Conservation (phyloP, 768 basidiomycete species). For the Sutorius australiensis region DNA sequence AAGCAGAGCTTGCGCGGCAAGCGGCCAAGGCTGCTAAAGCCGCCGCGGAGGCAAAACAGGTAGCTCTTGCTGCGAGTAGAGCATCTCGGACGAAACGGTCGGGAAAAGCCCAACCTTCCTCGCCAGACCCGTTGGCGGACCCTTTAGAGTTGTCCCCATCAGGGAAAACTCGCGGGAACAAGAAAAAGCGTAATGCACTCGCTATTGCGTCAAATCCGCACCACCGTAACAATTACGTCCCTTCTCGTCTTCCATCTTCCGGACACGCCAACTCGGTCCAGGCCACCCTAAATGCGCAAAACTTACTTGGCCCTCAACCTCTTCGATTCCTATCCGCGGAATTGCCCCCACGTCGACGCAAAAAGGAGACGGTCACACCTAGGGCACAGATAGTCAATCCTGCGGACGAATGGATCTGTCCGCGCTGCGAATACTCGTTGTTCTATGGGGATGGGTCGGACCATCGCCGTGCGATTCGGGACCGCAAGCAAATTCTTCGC, state of each 20-base stretch:
- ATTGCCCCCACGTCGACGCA: constrained; percentile 47
- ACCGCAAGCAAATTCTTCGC: constrained; percentile 73
- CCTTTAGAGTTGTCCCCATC: constrained; percentile 36
- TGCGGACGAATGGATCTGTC: constrained; percentile 90
- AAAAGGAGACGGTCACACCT: constrained; percentile 26
- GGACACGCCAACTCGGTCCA: constrained; percentile 38
- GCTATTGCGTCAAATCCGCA: constrained; percentile 96
- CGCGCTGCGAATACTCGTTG: constrained; percentile 88
- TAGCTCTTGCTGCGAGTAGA: constrained; percentile 37
- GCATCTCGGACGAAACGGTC: constrained; percentile 36
- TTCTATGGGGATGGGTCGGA: constrained; percentile 82
- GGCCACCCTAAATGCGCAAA: constrained; percentile 41
- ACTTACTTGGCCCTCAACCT: constrained; percentile 55
- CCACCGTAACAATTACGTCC: constrained; percentile 91
- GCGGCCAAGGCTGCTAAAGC: constrained; percentile 52
- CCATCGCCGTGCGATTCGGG: constrained; percentile 62
- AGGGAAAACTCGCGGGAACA: constrained; percentile 36
- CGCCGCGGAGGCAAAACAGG: constrained; percentile 50
- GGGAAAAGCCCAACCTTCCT: constrained; percentile 35
- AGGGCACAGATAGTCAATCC: constrained; percentile 47
- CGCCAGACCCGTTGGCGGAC: constrained; percentile 34
- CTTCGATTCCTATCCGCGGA: constrained; percentile 67
- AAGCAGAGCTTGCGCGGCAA: constrained; percentile 69
- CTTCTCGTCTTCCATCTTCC: constrained; percentile 68
- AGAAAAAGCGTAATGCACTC: constrained; percentile 89